These are phyloP conservation scores for Verticillium klebahnii DNA, from an alignment of 2,329 filamentous ascomycete genomes.

Conservation along the genomic window DNA sequence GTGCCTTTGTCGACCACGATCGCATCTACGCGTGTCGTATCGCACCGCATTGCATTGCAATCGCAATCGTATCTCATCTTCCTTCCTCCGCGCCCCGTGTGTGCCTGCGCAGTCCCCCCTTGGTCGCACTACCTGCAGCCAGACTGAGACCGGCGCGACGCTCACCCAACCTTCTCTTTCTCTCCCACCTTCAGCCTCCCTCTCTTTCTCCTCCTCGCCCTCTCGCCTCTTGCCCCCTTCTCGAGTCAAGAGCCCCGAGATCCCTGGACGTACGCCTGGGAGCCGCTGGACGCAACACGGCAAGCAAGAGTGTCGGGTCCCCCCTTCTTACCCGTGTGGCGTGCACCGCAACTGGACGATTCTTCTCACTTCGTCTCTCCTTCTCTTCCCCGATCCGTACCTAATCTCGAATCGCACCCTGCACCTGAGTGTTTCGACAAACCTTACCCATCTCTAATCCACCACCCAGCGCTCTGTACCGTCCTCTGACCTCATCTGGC, in stretches of 20 bases:
- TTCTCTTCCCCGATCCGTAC: conserved; percentile 6
- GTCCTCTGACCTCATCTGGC: conserved; percentile 37
- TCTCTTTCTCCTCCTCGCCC: background rate
- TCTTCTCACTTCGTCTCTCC: background rate
- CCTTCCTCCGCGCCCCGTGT: background rate
- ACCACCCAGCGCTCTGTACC: background rate
- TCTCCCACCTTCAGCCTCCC: background rate
- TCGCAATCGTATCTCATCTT: background rate
- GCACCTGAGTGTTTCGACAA: background rate
- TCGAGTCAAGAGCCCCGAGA: background rate
- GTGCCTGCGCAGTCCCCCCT: background rate
- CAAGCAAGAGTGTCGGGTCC: background rate
- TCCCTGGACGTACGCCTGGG: background rate
- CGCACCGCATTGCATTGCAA: background rate
- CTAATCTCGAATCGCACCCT: conserved; percentile 6
- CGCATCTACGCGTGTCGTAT: background rate
- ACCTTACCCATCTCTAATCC: background rate
- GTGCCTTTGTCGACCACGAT: background rate
- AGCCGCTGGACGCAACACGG: background rate
- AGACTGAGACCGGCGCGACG: background rate
- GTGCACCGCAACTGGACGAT: background rate
- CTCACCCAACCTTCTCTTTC: background rate
- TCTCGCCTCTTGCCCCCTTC: background rate
- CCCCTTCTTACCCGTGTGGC: background rate
- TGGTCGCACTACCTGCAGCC: background rate